Evolutionary conservation across 306 rosid species (phyloP).

Genomic region (Medicago lupulina): DNA sequence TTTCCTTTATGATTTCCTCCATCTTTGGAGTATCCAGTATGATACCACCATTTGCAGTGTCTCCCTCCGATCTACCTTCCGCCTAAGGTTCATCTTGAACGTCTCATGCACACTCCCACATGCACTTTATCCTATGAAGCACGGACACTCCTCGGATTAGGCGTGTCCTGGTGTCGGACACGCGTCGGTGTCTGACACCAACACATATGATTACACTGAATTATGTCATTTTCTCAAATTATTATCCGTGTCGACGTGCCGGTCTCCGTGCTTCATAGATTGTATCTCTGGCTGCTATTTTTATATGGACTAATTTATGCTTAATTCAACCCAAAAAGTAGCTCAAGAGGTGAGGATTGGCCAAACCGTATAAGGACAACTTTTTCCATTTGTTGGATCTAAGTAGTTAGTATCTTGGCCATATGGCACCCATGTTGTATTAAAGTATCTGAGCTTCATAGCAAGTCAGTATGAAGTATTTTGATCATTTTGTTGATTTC

Average conservation of each 20-base stretch:
- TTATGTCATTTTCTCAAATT: too few species aligned
- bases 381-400: neutral
- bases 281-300: neutral
- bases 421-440: neutral
- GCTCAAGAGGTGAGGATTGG: neutral
- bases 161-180: too few species aligned
- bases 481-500: constrained; percentile 24
- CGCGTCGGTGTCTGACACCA: too few species aligned
- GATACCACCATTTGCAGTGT: neutral
- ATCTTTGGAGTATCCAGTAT: neutral
- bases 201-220: too few species aligned
- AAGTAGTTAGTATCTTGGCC: neutral
- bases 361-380: neutral
- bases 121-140: neutral
- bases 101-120: neutral
- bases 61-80: neutral
- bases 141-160: too few species aligned
- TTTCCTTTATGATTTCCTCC: neutral
- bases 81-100: neutral
- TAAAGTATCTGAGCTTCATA: neutral
- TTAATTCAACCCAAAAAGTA: neutral
- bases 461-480: constrained; percentile 2
- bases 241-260: too few species aligned
- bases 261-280: too few species aligned
- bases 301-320: neutral